phyloP scores from a whole-genome alignment of 2,329 filamentous ascomycete species.

The Aspergillus fructus region DNA sequence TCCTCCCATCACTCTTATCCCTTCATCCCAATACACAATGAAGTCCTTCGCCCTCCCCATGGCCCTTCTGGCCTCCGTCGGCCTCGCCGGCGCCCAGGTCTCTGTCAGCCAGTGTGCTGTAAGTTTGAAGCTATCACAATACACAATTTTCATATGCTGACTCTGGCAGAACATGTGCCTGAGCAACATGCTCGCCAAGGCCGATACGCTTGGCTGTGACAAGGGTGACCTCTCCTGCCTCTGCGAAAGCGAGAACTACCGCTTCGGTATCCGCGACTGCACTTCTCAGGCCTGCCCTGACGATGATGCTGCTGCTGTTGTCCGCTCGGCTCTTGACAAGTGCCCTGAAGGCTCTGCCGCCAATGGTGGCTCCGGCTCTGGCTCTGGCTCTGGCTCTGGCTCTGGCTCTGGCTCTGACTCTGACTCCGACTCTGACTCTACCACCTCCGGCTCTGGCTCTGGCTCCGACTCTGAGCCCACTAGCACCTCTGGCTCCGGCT shows the following conservation, averaged over 20 bases:
- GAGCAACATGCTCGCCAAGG: constrained; percentile 44
- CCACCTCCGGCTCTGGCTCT: not conserved
- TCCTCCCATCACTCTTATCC: constrained; percentile 1
- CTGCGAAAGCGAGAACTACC: constrained; percentile 43
- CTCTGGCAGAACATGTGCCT: constrained; percentile 43
- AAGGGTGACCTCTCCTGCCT: constrained; percentile 39
- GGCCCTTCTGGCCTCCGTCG: constrained; percentile 29
- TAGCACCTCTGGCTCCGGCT: not conserved
- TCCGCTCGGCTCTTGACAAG: constrained; percentile 33
- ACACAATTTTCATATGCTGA: constrained; percentile 12
- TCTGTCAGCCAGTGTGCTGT: constrained; percentile 33
- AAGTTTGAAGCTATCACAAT: constrained; percentile 12
- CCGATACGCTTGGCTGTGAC: constrained; percentile 40
- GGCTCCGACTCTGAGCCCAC: not conserved
- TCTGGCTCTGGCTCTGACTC: not conserved
- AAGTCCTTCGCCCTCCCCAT: constrained; percentile 34
- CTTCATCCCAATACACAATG: constrained; percentile 24
- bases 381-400: not conserved
- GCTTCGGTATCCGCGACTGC: constrained; percentile 49
- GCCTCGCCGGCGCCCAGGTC: constrained; percentile 25
- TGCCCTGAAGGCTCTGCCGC: constrained; percentile 24
- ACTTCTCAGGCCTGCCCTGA: constrained; percentile 43
- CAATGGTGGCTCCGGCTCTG: constrained; percentile 2
- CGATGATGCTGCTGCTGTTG: constrained; percentile 34
- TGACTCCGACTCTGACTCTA: not conserved